Percentiles rank a stretch among this genome's conserved stretches.
Conservation (phyloP, 176 grass and related monocot genomes). For the Alloteropsis semialata region DNA sequence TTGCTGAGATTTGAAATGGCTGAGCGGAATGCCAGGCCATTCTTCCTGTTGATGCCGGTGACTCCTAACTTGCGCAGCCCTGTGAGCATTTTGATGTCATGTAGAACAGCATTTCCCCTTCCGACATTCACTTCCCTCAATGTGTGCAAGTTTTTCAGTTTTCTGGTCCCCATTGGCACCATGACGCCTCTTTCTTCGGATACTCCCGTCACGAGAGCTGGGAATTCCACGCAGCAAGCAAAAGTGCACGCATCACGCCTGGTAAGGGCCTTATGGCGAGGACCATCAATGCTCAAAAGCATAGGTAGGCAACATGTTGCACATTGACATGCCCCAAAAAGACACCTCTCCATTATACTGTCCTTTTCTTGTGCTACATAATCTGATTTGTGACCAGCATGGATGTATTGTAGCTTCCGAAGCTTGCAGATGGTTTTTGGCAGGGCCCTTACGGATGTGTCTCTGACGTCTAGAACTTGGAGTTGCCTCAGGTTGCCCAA, state of each 20-base stretch:
- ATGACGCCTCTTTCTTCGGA: accelerated
- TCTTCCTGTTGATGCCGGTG: background rate
- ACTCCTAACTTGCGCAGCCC: background rate
- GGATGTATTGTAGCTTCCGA: background rate
- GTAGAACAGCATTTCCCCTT: background rate
- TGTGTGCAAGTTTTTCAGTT: background rate
- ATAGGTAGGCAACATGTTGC: background rate
- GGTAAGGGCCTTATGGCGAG: background rate
- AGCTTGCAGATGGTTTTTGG: background rate
- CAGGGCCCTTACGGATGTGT: accelerated
- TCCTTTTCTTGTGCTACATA: accelerated
- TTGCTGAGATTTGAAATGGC: background rate
- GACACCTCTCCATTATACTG: background rate
- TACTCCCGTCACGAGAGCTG: accelerated
- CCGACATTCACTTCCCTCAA: background rate
- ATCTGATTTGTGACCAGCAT: accelerated
- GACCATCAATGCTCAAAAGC: background rate
- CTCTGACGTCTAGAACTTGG: background rate
- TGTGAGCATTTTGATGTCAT: background rate
- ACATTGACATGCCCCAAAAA: accelerated
- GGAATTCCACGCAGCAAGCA: background rate
- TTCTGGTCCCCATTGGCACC: background rate
- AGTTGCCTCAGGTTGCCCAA: background rate
- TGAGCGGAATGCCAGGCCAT: background rate
- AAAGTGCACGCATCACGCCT: background rate